phyloP scores from a whole-genome alignment of 305 asterid species.

The Ajuga reptans region DNA sequence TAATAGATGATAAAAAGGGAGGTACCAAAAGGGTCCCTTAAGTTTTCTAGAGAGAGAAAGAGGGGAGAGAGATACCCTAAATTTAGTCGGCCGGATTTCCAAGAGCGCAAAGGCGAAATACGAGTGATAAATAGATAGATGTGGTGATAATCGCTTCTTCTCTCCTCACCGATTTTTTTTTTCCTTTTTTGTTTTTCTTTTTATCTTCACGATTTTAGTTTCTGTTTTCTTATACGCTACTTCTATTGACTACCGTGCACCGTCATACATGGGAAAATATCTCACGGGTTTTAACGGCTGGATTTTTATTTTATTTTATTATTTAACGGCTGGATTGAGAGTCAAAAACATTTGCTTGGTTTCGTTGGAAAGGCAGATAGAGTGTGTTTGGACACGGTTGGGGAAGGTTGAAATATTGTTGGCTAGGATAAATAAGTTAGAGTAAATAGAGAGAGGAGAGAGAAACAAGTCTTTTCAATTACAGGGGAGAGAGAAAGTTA shows the following conservation, averaged over 20 bases:
- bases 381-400: too few species aligned
- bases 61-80: constrained; percentile 19
- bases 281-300: neutral
- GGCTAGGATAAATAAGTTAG: too few species aligned
- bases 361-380: neutral
- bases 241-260: constrained; percentile 14
- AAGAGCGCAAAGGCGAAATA: constrained; percentile 14
- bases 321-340: neutral
- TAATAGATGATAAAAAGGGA: neutral
- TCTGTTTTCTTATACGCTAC: constrained; percentile 21
- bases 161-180: neutral
- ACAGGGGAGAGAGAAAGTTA: too few species aligned
- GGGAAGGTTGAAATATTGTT: too few species aligned
- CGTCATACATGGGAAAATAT: constrained; percentile 13
- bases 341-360: neutral
- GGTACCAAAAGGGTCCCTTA: constrained; percentile 15
- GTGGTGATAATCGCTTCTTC: constrained; percentile 28
- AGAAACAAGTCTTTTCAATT: too few species aligned
- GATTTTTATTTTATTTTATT: too few species aligned
- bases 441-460: too few species aligned
- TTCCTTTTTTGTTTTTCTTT: neutral
- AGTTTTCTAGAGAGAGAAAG: constrained; percentile 19
- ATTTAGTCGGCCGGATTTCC: constrained; percentile 29
- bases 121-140: constrained; percentile 24
- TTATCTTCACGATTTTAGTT: constrained; percentile 5